Conservation (phyloP, 345 rosid species). For the Carallia pectinifolia region DNA sequence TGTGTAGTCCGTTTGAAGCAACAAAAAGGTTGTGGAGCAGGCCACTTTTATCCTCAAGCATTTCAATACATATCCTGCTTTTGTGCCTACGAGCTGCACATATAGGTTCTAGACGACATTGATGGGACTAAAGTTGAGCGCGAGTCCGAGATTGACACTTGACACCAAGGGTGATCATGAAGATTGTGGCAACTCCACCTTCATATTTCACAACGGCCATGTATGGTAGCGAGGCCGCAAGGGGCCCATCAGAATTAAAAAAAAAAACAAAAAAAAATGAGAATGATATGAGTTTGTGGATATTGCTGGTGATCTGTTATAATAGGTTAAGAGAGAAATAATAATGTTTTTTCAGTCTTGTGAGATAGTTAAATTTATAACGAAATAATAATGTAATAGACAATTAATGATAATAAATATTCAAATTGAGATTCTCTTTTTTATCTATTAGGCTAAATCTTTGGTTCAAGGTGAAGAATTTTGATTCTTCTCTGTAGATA, state of each 20-base stretch:
- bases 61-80: conserved; percentile 1
- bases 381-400: no score
- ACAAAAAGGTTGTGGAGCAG: background rate
- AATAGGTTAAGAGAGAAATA: no score
- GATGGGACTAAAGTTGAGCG: background rate
- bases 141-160: background rate
- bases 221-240: background rate
- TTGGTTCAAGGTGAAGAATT: no score
- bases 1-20: background rate
- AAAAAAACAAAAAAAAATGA: background rate
- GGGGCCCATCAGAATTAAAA: background rate
- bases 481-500: no score
- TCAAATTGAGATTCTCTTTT: no score
- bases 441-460: no score
- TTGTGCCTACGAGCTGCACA: conserved; percentile 6
- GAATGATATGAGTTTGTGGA: background rate
- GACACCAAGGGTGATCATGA: conserved; percentile 42
- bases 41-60: background rate
- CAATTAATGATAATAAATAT: no score
- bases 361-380: no score
- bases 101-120: background rate
- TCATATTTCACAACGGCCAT: background rate
- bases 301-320: no score
- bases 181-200: conserved; percentile 5
- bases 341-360: no score